Percentiles rank a stretch among this genome's conserved stretches.
phyloP scores from a whole-genome alignment of 2,329 filamentous ascomycete genomes.

The Fusarium cyanostomum region DNA sequence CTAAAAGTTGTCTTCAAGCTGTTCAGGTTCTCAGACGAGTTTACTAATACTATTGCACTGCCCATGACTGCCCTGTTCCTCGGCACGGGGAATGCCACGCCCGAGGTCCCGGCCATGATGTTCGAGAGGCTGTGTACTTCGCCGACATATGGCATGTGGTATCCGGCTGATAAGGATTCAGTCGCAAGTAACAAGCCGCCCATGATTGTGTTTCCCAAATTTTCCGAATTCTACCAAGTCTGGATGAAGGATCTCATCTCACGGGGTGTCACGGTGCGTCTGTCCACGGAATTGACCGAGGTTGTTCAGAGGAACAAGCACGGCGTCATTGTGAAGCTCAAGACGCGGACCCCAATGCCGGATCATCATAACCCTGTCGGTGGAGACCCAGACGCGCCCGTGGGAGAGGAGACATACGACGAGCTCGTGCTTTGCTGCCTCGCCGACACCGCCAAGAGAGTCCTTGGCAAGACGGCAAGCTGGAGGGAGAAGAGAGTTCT shows the following conservation, averaged over 20 bases:
- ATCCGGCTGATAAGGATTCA: constrained; percentile 13
- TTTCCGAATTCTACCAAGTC: constrained; percentile 19
- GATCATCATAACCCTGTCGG: constrained; percentile 27
- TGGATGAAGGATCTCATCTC: constrained; percentile 25
- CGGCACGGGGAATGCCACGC: constrained; percentile 23
- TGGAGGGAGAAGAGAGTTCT: constrained; percentile 30
- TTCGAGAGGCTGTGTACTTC: constrained; percentile 25
- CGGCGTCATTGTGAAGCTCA: constrained; percentile 17
- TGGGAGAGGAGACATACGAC: constrained; percentile 19
- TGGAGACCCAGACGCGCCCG: constrained; percentile 17
- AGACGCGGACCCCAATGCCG: constrained; percentile 11
- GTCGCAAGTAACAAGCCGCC: constrained; percentile 24
- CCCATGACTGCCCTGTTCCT: constrained; percentile 26
- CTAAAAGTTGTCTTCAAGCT: constrained; percentile 17
- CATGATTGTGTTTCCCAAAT: constrained; percentile 27
- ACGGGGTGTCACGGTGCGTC: constrained; percentile 12
- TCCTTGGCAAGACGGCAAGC: constrained; percentile 18
- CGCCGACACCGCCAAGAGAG: constrained; percentile 21
- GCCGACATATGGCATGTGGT: constrained; percentile 29
- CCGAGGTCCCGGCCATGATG: constrained; percentile 22
- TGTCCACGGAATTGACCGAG: constrained; percentile 17
- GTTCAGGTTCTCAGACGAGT: constrained; percentile 23
- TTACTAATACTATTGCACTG: constrained; percentile 23
- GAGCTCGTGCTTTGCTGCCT: constrained; percentile 28
- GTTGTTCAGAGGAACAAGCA: constrained; percentile 21